phyloP scores from a whole-genome alignment of 257 asterid species.

The Penstemon davidsonii region DNA sequence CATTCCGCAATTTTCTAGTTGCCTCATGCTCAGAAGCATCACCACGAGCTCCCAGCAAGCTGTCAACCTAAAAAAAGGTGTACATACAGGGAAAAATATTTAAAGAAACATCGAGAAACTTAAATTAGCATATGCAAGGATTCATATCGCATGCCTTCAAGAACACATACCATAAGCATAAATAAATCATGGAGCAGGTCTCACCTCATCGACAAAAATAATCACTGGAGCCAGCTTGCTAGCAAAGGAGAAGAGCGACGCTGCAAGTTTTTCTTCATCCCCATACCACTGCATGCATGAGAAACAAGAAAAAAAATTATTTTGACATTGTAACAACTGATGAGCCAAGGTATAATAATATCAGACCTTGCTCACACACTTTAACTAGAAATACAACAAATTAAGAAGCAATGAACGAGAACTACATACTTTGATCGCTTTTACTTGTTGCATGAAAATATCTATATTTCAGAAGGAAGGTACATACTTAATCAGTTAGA shows the following conservation, averaged over 20 bases:
- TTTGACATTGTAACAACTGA: no score
- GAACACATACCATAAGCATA: slow-evolving; percentile 20
- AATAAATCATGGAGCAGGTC: slow-evolving; percentile 22
- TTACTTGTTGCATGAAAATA: no score
- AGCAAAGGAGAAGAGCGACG: slow-evolving; percentile 95
- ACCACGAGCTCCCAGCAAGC: slow-evolving; percentile 99
- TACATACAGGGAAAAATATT: neutral
- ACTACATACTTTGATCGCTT: neutral
- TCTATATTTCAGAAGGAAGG: no score
- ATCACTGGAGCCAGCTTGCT: slow-evolving; percentile 95
- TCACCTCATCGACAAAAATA: slow-evolving; percentile 96
- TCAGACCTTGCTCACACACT: neutral
- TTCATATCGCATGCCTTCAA: slow-evolving; percentile 1
- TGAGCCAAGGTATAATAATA: no score
- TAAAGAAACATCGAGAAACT: neutral
- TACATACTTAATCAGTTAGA: no score
- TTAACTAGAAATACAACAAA: neutral
- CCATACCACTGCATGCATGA: slow-evolving; percentile 91
- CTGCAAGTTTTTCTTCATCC: slow-evolving; percentile 95
- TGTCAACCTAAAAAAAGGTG: slow-evolving; percentile 71
- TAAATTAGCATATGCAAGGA: neutral
- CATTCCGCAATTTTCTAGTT: slow-evolving; percentile 95
- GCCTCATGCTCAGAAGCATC: slow-evolving; percentile 98
- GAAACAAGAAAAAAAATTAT: slow-evolving; percentile 26
- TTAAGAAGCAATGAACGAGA: neutral